phyloP scores from a whole-genome alignment of 2,329 filamentous ascomycete species.

The Colletotrichum graminicola region DNA sequence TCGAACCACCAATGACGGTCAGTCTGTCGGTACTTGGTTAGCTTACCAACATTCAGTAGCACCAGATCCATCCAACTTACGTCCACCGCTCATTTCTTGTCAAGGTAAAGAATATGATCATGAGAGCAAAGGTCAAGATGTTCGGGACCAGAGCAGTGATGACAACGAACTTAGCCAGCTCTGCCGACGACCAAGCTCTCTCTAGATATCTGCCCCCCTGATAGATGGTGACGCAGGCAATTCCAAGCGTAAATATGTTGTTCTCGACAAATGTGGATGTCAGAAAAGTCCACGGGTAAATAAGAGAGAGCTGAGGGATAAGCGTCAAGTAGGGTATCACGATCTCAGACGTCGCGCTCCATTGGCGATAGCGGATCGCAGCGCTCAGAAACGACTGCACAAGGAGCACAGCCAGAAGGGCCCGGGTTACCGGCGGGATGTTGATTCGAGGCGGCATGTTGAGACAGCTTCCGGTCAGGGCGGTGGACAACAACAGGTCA shows the following conservation, averaged over 20 bases:
- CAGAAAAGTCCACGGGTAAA: conserved; percentile 94
- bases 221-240: conserved; percentile 84
- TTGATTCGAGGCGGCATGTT: conserved; percentile 87
- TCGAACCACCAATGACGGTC: conserved; percentile 87
- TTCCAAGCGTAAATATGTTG: conserved; percentile 86
- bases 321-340: conserved; percentile 89
- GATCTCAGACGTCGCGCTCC: conserved; percentile 71
- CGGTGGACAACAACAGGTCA: conserved; percentile 37
- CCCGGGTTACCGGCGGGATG: conserved; percentile 90
- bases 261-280: conserved; percentile 91
- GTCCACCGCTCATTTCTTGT: conserved; percentile 76
- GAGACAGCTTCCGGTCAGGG: conserved; percentile 43
- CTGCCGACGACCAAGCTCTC: conserved; percentile 91
- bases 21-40: conserved; percentile 63
- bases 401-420: conserved; percentile 79
- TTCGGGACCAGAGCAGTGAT: conserved; percentile 86
- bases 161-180: conserved; percentile 91
- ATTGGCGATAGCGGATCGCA: conserved; percentile 79
- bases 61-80: conserved; percentile 61
- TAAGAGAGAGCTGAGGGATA: conserved; percentile 83
- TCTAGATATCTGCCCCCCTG: conserved; percentile 96
- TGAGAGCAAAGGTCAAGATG: conserved; percentile 76
- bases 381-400: conserved; percentile 86
- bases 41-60: not conserved
- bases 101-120: conserved; percentile 79